Evolutionary conservation across 2,329 filamentous ascomycete genomes (phyloP), one percentile per base, ranked within the genome.

Genomic region (Apiospora koreana): DNA sequence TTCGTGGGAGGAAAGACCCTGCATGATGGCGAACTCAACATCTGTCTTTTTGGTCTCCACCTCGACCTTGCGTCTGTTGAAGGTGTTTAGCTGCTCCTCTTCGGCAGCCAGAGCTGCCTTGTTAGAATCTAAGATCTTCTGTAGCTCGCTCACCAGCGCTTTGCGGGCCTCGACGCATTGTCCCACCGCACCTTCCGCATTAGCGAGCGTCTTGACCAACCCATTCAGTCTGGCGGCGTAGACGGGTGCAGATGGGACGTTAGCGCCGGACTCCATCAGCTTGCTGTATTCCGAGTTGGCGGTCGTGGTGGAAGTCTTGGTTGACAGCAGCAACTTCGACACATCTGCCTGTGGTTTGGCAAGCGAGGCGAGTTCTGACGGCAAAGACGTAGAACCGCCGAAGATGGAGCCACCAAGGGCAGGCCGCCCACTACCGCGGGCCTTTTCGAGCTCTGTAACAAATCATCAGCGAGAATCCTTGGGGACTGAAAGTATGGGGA

Each of bases 21-120:
- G 90, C 88, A 99, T 94, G 75, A 99, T 98, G 66, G 90, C 92
- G 74, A 95, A 90, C 80, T 99, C 96, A 9, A 99, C 94, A 65
- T 96, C 92, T 68, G 91, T 90, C 81, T 97, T 97, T 82, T 94
- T 95, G 23, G 86, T 84, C 75, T 98, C 95, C 21, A 94, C 93
- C 69, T 91, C 89, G 2, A 84, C 81, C 75, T 92, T 94, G 69
- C 92, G 90, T n/a, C 84, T 85, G 3, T 85, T 82, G 25, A 98
- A 81, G 21, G 92, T 87, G 8, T 86, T 79, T n/a, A 90, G 84
- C 45, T 92, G 86, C 5, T 85, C 82, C 76, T 94, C 89, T 70
- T 99, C 95, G 21, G 86, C 86, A 1, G 87, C 86, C 4, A 98
- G 83, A 45, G 91, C 91, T 2, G 86, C 83, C 67, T 91, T 91